Evolutionary conservation across 495 filamentous ascomycete species (phyloP).

Genomic region (Beverwykella pulmonaria): DNA sequence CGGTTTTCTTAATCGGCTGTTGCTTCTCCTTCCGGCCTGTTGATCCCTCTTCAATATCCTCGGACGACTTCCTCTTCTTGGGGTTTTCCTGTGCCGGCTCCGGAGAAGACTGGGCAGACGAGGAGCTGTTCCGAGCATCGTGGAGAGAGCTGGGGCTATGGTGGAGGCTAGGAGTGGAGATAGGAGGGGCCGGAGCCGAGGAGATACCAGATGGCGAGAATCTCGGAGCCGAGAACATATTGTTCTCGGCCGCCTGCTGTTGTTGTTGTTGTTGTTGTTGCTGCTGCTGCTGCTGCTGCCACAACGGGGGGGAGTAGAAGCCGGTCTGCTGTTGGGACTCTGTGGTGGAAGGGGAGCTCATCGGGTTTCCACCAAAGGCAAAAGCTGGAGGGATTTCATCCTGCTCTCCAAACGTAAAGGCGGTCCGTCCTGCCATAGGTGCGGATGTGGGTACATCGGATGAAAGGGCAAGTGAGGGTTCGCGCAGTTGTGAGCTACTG

Average conservation of each 20-base stretch:
- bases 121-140: slow-evolving; percentile 32
- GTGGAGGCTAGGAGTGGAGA: slow-evolving; percentile 41
- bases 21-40: slow-evolving; percentile 58
- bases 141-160: slow-evolving; percentile 39
- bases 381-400: slow-evolving; percentile 29
- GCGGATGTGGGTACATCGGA: slow-evolving; percentile 7
- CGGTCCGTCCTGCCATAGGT: neutral
- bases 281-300: slow-evolving; percentile 24
- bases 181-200: slow-evolving; percentile 10
- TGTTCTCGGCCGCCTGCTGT: slow-evolving; percentile 21
- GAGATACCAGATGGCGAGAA: slow-evolving; percentile 16
- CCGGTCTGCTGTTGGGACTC: slow-evolving; percentile 20
- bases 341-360: slow-evolving; percentile 31
- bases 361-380: slow-evolving; percentile 19
- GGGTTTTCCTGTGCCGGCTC: slow-evolving; percentile 32
- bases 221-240: slow-evolving; percentile 25
- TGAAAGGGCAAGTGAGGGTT: slow-evolving; percentile 10
- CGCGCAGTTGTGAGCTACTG: slow-evolving; percentile 27
- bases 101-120: slow-evolving; percentile 40
- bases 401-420: slow-evolving; percentile 31
- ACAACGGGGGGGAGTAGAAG: slow-evolving; percentile 36
- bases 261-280: slow-evolving; percentile 23
- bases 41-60: slow-evolving; percentile 49
- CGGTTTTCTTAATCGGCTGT: slow-evolving; percentile 86
- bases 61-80: slow-evolving; percentile 68